These are phyloP conservation scores for Physaria fendleri DNA, from an alignment of 345 rosid genomes.

Conservation along the genomic window DNA sequence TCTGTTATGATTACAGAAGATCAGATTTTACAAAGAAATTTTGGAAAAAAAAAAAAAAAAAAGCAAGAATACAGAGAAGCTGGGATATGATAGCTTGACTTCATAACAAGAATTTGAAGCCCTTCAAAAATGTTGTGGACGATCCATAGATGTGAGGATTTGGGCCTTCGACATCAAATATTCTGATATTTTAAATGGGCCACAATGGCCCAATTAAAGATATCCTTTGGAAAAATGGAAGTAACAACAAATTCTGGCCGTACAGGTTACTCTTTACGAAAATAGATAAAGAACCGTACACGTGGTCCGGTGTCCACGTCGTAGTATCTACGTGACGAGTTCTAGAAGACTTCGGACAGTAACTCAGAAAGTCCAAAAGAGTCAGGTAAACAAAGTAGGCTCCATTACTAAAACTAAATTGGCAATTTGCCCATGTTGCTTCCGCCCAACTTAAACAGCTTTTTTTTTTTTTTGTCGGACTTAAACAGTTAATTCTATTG, in stretches of 20 bases:
- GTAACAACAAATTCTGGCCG: not conserved
- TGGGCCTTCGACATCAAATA: not conserved
- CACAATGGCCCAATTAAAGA: not conserved
- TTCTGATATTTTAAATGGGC: not conserved
- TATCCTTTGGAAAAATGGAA: too few relatives aligned
- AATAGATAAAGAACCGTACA: too few relatives aligned
- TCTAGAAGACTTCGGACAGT: slow-evolving; percentile 7
- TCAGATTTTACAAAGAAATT: slow-evolving; percentile 9
- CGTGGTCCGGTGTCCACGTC: slow-evolving; percentile 11
- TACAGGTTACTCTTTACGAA: not conserved
- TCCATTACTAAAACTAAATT: slow-evolving; percentile 21
- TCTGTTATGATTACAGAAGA: slow-evolving; percentile 31
- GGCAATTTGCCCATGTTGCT: slow-evolving; percentile 30
- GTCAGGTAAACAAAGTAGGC: slow-evolving; percentile 27
- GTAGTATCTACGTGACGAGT: not conserved
- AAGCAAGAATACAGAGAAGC: slow-evolving; percentile 64
- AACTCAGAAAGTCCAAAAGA: slow-evolving; percentile 30
- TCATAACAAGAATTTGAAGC: slow-evolving; percentile 71
- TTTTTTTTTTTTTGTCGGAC: too few relatives aligned
- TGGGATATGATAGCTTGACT: slow-evolving; percentile 98
- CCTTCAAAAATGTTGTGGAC: slow-evolving; percentile 26
- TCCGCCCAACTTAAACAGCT: slow-evolving; percentile 14
- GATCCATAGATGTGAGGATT: not conserved
- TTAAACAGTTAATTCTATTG: slow-evolving; percentile 6
- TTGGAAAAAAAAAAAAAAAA: not conserved